phyloP scores from a whole-genome alignment of 345 rosid species.

The Melaleuca quinquenervia region DNA sequence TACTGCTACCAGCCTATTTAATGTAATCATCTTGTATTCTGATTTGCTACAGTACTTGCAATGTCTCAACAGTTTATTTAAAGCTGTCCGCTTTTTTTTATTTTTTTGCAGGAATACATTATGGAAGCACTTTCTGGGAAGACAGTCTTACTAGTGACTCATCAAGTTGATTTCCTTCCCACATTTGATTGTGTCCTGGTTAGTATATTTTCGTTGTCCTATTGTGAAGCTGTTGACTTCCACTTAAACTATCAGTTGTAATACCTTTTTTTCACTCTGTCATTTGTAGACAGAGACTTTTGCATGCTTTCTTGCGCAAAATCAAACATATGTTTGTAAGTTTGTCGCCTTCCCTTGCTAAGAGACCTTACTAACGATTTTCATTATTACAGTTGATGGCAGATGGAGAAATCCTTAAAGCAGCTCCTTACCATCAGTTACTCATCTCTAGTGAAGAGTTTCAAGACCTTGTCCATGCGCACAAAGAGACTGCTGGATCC shows the following conservation, averaged over 20 bases:
- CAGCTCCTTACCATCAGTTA: slow-evolving; percentile 63
- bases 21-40: slow-evolving; percentile 25
- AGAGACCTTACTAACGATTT: background rate
- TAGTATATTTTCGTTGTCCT: slow-evolving; percentile 5
- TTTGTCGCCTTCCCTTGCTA: background rate
- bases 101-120: slow-evolving; percentile 62
- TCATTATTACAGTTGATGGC: slow-evolving; percentile 60
- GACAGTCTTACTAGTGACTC: slow-evolving; percentile 81
- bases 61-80: background rate
- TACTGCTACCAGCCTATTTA: slow-evolving; percentile 81
- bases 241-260: background rate
- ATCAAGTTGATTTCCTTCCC: slow-evolving; percentile 98
- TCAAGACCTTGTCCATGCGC: slow-evolving; percentile 84
- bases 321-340: background rate
- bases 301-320: background rate
- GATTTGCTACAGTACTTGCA: background rate
- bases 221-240: background rate
- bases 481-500: slow-evolving; percentile 88
- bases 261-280: background rate
- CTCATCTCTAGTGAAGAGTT: slow-evolving; percentile 55
- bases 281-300: background rate
- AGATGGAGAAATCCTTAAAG: slow-evolving; percentile 70
- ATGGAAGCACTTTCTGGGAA: slow-evolving; percentile 65
- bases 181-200: slow-evolving; percentile 83
- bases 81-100: slow-evolving; percentile 8